These are phyloP conservation scores for Grigorovia jiainica DNA, from an alignment of 805 yeast genomes.

Conservation along the genomic window DNA sequence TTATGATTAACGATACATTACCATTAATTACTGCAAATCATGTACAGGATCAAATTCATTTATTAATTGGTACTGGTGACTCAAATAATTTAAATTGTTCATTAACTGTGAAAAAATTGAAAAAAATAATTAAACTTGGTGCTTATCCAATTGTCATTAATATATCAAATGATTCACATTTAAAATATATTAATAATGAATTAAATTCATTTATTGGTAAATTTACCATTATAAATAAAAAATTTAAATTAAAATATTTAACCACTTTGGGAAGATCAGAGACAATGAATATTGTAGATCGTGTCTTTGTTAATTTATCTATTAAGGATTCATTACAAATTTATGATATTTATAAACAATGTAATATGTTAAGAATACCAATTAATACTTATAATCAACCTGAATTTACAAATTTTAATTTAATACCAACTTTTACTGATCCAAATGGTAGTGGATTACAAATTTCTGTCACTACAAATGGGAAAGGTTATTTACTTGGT, in stretches of 20 bases:
- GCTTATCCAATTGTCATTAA: constrained; percentile 44
- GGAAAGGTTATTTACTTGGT: constrained; percentile 85
- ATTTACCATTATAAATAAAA: constrained; percentile 25
- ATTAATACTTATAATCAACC: constrained; percentile 71
- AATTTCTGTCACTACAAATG: constrained; percentile 74
- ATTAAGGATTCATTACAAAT: constrained; percentile 26
- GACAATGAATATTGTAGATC: constrained; percentile 60
- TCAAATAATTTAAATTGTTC: constrained; percentile 4
- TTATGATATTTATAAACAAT: constrained; percentile 36
- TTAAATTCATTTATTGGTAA: constrained; percentile 18
- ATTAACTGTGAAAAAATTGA: constrained; percentile 37
- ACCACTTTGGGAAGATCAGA: constrained; percentile 49
- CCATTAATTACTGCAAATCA: constrained; percentile 36
- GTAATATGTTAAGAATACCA: constrained; percentile 64
- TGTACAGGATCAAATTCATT: constrained; percentile 43
- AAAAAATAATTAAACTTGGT: constrained; percentile 41
- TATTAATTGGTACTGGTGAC: constrained; percentile 42
- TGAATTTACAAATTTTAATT: constrained; percentile 62
- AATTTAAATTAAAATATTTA: constrained; percentile 37
- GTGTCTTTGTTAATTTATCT: constrained; percentile 56
- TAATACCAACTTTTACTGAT: constrained; percentile 59
- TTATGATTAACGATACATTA: constrained; percentile 1
- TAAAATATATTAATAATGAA: constrained; percentile 15
- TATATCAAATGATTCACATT: constrained; percentile 20
- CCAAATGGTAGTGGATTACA: constrained; percentile 56